These are phyloP conservation scores for Rhizophora mangle DNA, from an alignment of 345 rosid species.

Conservation along the genomic window DNA sequence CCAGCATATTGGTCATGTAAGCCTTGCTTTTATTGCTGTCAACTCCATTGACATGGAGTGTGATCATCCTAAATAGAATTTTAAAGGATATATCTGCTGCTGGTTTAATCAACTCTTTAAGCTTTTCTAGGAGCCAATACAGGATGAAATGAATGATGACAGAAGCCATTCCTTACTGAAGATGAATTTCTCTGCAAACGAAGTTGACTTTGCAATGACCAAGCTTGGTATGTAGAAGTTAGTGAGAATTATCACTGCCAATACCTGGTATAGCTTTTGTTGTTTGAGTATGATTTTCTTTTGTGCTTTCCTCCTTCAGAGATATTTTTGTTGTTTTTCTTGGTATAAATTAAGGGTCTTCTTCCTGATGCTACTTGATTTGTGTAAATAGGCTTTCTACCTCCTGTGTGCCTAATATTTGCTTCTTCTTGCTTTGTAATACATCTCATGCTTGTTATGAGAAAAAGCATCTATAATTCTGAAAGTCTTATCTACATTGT, in stretches of 20 bases:
- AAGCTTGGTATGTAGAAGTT: conserved; percentile 56
- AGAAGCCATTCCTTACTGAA: conserved; percentile 52
- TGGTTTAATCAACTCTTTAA: conserved; percentile 16
- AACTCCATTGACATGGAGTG: neutral
- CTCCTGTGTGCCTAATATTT: neutral
- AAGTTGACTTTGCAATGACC: conserved; percentile 68
- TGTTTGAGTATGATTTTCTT: no score
- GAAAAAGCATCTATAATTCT: neutral
- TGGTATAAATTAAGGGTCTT: no score
- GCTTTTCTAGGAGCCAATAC: conserved; percentile 56
- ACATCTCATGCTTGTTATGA: neutral
- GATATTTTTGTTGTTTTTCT: no score
- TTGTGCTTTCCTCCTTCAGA: no score
- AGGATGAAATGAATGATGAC: conserved; percentile 37
- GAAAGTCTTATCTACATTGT: conserved; percentile 12
- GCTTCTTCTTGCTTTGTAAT: neutral
- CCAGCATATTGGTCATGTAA: neutral
- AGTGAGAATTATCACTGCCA: neutral
- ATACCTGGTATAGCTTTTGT: no score
- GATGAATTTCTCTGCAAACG: conserved; percentile 67
- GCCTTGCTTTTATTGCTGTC: neutral
- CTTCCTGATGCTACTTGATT: no score
- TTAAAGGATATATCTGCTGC: neutral
- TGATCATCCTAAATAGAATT: neutral
- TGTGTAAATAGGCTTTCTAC: neutral